Evolutionary conservation across 352 stramenopile species (phyloP), one percentile per base, ranked within the genome.

Genomic region (Globisporangium barbulae): DNA sequence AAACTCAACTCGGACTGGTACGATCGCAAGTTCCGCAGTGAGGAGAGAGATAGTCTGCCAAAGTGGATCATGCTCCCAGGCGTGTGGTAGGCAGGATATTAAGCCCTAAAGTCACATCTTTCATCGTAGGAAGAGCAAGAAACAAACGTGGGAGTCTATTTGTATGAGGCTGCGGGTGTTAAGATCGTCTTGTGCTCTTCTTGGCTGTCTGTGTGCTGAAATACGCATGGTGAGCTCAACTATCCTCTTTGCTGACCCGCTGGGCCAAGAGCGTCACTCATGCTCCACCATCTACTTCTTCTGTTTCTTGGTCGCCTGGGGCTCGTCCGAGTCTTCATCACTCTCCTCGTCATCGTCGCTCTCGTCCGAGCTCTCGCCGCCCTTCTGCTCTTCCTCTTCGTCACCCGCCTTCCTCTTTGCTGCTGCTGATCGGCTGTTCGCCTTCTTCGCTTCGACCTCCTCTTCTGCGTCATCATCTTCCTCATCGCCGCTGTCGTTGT

Each of bases 1-100:
- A 59, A 77, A 28, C 78, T 81, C 61, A 79, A 55, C 48, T 83
- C 74, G 10, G 71, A 85, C 19, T 90, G 81, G 81, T 69, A 88
- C 52, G 62, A 80, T 8, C 41, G 61, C 41, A 90, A 90, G 64
- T 89, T 93, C 61, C 78, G 81, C 35, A 75, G 74, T 4, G 59
- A 55, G 44, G 41, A 61, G 25, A 37, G 70, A 5, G 35, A 35
- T 0, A 50, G 72, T 17, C 39, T 84, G 21, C 70, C 76, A 7
- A 73, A 72, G 37, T 85, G 76, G 74, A 85, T 77, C 37, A 30
- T 64, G 59, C 28, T 41, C n/a, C 72, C 72, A 31, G 53, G 67
- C 10, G 30, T 77, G 2, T 79, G 69, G 72, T 79, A 72, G 55
- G 25, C 3, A 35, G 7, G 13, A 19, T 54, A 15, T 50, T 8